Percentiles rank a stretch among this genome's conserved stretches.
phyloP scores from a whole-genome alignment of 768 basidiomycete genomes.

The Boletus tylopilopsis region DNA sequence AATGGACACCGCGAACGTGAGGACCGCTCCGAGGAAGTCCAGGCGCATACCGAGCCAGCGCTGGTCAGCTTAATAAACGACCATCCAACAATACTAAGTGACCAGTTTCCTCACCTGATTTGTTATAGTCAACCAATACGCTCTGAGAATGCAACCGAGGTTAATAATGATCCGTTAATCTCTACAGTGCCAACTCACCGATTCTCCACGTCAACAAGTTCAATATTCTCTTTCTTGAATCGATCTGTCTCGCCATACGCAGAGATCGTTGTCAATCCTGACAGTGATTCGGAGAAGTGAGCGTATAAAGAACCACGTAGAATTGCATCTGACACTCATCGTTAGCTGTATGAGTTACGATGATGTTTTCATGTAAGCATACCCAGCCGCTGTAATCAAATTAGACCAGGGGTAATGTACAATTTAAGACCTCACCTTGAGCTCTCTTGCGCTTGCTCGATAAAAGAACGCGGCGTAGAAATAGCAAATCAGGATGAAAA shows the following conservation, averaged over 20 bases:
- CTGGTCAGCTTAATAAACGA: constrained; percentile 27
- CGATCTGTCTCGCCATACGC: constrained; percentile 79
- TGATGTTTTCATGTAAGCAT: constrained; percentile 8
- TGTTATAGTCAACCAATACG: constrained; percentile 82
- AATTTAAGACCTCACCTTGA: constrained; percentile 52
- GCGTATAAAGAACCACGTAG: constrained; percentile 84
- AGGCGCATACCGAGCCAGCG: constrained; percentile 88
- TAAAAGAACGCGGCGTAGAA: constrained; percentile 77
- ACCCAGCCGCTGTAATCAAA: constrained; percentile 49
- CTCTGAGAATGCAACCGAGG: constrained; percentile 34
- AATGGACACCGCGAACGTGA: constrained; percentile 78
- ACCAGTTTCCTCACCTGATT: constrained; percentile 54
- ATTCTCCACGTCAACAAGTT: constrained; percentile 81
- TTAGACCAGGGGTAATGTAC: not conserved
- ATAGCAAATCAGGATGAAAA: constrained; percentile 57
- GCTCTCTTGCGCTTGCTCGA: constrained; percentile 78
- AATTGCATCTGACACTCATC: constrained; percentile 57
- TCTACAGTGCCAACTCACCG: constrained; percentile 40
- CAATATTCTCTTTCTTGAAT: constrained; percentile 72
- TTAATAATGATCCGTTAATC: not conserved
- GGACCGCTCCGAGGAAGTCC: constrained; percentile 71
- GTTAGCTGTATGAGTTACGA: not conserved
- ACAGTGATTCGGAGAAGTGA: constrained; percentile 88
- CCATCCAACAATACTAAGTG: not conserved
- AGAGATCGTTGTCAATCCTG: constrained; percentile 82